Conservation (phyloP, 176 grass and related monocot species). For the Aechmea fasciata region DNA sequence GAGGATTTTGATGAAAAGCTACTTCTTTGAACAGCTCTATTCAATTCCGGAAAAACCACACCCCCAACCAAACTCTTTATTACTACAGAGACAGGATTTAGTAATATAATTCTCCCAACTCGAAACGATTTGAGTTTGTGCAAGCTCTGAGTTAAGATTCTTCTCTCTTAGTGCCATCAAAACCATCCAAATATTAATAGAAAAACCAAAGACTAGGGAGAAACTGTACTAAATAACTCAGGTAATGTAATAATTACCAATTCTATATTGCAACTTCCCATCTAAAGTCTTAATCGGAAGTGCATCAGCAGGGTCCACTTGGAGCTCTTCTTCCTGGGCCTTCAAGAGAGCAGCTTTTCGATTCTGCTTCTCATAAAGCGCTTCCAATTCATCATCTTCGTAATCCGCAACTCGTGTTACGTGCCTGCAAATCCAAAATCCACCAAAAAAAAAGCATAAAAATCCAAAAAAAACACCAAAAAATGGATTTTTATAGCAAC, state of each 20-base stretch:
- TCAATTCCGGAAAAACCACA: too few species aligned
- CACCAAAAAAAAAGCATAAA: neutral
- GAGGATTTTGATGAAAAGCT: too few species aligned
- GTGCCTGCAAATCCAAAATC: slow-evolving; percentile 34
- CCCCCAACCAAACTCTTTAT: too few species aligned
- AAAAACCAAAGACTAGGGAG: too few species aligned
- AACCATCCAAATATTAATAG: too few species aligned
- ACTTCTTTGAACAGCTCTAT: too few species aligned
- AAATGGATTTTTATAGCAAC: neutral
- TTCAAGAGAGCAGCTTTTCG: slow-evolving; percentile 31
- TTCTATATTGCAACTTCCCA: slow-evolving; percentile 67
- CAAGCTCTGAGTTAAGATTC: too few species aligned
- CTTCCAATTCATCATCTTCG: slow-evolving; percentile 60
- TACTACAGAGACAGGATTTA: too few species aligned
- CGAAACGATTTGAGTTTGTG: too few species aligned
- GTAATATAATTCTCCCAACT: too few species aligned
- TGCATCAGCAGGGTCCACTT: slow-evolving; percentile 70
- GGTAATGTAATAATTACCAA: slow-evolving; percentile 21
- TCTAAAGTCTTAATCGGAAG: slow-evolving; percentile 74
- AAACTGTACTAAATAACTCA: neutral
- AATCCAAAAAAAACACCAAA: neutral
- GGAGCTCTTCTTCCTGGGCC: slow-evolving; percentile 27
- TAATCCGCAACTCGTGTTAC: slow-evolving; percentile 50
- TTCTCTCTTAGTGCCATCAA: too few species aligned
- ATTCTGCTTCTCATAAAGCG: slow-evolving; percentile 65